Percentiles rank a stretch among this genome's conserved stretches.
Evolutionary conservation across 2,329 filamentous ascomycete species (phyloP).

Genomic region (Alternaria hordeiaustralica): DNA sequence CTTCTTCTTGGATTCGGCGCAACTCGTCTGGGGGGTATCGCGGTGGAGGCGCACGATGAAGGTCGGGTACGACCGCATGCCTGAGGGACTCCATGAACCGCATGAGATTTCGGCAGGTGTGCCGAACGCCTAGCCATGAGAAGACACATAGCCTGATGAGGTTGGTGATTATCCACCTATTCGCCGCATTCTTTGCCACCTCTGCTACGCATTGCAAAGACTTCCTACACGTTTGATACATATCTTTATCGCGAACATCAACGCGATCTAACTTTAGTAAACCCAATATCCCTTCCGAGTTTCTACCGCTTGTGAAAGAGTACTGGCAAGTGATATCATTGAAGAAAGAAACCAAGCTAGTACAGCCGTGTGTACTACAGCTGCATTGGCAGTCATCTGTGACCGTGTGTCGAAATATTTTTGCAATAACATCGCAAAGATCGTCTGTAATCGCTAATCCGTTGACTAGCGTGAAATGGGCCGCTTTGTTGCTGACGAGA

Average conservation of each 20-base stretch:
- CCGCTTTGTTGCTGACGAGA: background rate
- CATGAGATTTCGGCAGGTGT: background rate
- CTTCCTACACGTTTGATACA: background rate
- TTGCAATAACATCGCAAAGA: background rate
- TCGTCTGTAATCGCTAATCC: background rate
- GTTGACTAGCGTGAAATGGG: rapidly evolving
- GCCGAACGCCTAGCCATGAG: background rate
- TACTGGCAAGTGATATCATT: too few species aligned
- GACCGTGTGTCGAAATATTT: background rate
- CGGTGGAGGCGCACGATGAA: background rate
- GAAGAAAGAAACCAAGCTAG: background rate
- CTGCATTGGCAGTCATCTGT: background rate
- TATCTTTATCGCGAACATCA: too few species aligned
- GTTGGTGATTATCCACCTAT: background rate
- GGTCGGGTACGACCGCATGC: background rate
- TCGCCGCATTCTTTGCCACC: background rate
- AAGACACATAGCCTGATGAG: background rate
- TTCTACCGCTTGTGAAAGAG: too few species aligned
- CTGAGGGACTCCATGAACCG: too few species aligned
- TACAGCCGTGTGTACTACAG: background rate
- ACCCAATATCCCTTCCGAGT: too few species aligned
- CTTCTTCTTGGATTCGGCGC: background rate
- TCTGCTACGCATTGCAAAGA: background rate
- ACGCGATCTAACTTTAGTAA: background rate
- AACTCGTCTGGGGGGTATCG: background rate